Evolutionary conservation across 352 stramenopile species (phyloP), one percentile per base, ranked within the genome.

Genomic region (Achlya hypogyna): DNA sequence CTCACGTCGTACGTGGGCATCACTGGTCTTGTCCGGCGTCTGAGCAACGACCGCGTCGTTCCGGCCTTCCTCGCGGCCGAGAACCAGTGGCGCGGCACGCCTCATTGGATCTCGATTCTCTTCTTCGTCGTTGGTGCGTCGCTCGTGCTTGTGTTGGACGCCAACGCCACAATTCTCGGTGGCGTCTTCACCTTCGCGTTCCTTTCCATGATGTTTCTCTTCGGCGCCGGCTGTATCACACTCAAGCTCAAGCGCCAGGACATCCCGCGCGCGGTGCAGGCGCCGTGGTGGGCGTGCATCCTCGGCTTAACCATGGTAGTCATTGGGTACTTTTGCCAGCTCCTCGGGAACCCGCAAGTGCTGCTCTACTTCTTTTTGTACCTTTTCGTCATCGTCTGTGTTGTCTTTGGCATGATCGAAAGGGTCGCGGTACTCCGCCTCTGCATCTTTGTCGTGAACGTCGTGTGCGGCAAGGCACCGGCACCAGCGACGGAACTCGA

Each of bases 121-220:
- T 95, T 91, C 63, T 93, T 93, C 66, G 69, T 72, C 10, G 54
- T 94, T n/a, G 74, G 80, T 47, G 71, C 87, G 27, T 89, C 78
- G 62, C 75, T 95, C 22, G 82, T 92, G 5, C 62, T 95, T 34
- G 40, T 92, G 31, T 77, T 96, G 0, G 73, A 91, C 45, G 86
- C 84, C 10, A 81, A 97, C 49, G 82, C 93, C 16, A 87, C 76
- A 23, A 82, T 87, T 23, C 78, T 98, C 2, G 84, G 84, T 9
- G 89, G 89, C 8, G 92, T 98, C 27, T 98, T 96, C 69, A 96
- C 86, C 22, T 95, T 96, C 62, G 85, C 89, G 5, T 98, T 97
- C 64, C 70, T 98, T 5, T 80, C 80, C 1, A 86, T 98, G 12
- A 97, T 98, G 89, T 82, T 78, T 25, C 78, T 97, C 27, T 98